Base-by-base conservation (phyloP, 73 alveolate genomes). In the Halteria grandinella region DNA sequence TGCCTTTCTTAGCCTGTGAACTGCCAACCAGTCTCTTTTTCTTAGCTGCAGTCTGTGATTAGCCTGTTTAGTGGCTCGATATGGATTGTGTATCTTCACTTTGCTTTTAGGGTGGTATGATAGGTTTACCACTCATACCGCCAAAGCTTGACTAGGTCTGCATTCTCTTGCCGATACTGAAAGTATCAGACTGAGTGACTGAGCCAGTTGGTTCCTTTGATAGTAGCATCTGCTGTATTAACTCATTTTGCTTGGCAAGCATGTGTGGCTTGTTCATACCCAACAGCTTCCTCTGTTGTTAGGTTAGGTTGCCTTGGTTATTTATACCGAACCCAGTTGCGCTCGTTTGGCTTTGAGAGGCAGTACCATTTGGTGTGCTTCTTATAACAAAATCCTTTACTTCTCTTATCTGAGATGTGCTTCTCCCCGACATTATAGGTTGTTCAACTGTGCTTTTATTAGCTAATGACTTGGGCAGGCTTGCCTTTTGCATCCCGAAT, bases 201-300 rank as follows among this genome's bases (percentile, higher is more conserved):
- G n/a, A n/a, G n/a, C n/a, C n/a, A n/a, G n/a, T n/a, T n/a, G n/a
- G n/a, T n/a, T n/a, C n/a, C n/a, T n/a, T n/a, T n/a, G n/a, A n/a
- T n/a, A n/a, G n/a, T n/a, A 64, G 24, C 12, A 64, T 10, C 49
- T 44, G 48, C 66, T 44, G 45, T 39, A 64, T 44, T 1, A 64
- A 43, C 4, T 64, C 79, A 25, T 64, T 64, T 21, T 64, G 34
- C 34, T 64, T 41, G 0, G 53, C 48, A 5, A 64, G 57, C 49
- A 23, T n/a, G 49, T 64, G 79, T 23, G 79, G 79, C 57, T 44
- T 44, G 47, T 23, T 44, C 63, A 39, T 44, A 20, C 79, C 79
- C 11, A 64, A 51, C 17, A 64, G 45, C 55, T 64, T 64, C 79
- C 28, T 64, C 39, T 64, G 12, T 25, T 64, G 20, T n/a, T 64